Evolutionary conservation across 108 stramenopile species (phyloP), one percentile per base, ranked within the genome.

Genomic region (Fistulifera solaris): DNA sequence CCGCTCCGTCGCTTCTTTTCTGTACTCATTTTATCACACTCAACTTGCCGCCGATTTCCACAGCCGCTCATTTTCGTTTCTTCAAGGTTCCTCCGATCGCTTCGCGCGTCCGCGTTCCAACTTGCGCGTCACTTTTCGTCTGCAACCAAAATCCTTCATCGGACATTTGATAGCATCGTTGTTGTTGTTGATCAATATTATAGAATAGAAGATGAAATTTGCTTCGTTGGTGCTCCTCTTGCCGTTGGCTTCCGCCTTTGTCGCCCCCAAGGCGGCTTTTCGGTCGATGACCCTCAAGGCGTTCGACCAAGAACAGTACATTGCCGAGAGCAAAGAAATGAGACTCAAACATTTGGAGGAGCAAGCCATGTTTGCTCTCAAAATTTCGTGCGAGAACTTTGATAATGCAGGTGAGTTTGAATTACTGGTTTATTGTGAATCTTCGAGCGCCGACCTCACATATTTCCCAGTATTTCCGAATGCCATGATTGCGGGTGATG

Each of bases 401-500:
- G 89, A 70, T 28, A 48, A 51, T 27, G 50, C 50, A 22, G 50
- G 44, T 45, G 11, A 45, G 44, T 3, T 11, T 45, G 3, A 8
- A 1, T 38, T 51, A 27, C 39, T 47, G 14, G 23, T 22, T 16
- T 22, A 38, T 11, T 18, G 5, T 39, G 7, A 4, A 8, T 35
- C 8, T 35, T 35, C 3, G 31, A 15, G 18, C 22, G 38, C 8
- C 8, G 24, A 4, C 49, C 27, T 59, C 4, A n/a, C 22, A 26
- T 7, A 11, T 5, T 18, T 51, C 11, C 50, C 82, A 43, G 86
- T 88, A n/a, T 93, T 93, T 63, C 91, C 91, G 41, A 93, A 93
- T 63, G 91, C 91, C 47, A 74, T 93, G 71, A 93, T 93, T 71
- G 91, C 87, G 25, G 91, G 91, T 31, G 91, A 93, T 71, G 76